These are phyloP conservation scores for Farysia itapuensis DNA, from an alignment of 1,284 basidiomycete genomes.

Conservation along the genomic window DNA sequence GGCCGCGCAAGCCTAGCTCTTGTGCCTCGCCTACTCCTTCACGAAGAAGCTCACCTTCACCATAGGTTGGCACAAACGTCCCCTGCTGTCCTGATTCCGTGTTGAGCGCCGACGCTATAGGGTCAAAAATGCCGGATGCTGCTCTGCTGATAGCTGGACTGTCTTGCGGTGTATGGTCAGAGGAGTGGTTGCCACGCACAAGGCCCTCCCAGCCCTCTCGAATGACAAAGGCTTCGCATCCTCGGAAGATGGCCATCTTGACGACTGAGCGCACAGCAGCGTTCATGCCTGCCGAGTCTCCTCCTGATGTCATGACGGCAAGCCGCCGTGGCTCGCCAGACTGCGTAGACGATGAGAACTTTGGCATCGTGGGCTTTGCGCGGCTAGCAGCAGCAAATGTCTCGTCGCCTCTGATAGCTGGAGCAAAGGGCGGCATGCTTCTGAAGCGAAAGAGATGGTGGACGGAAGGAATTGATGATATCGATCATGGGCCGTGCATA, in stretches of 20 bases:
- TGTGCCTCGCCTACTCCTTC: constrained; percentile 82
- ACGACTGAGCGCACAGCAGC: constrained; percentile 54
- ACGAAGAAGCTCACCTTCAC: constrained; percentile 82
- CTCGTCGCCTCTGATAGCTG: constrained; percentile 23
- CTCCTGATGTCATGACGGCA: constrained; percentile 91
- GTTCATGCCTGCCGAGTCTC: constrained; percentile 80
- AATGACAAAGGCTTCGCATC: constrained; percentile 61
- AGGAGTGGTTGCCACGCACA: constrained; percentile 64
- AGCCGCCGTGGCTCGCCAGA: constrained; percentile 59
- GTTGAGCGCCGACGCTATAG: constrained; percentile 8
- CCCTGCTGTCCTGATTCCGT: constrained; percentile 6
- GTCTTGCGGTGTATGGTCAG: constrained; percentile 24
- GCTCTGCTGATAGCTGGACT: constrained; percentile 33
- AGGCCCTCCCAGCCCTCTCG: constrained; percentile 98
- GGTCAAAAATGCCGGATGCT: constrained; percentile 25
- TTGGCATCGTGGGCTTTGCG: constrained; percentile 10
- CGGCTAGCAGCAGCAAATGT: constrained; percentile 8
- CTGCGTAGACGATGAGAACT: constrained; percentile 8
- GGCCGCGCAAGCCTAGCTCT: constrained; percentile 70
- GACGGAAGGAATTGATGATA: neutral
- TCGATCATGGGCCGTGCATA: neutral
- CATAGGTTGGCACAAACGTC: constrained; percentile 73
- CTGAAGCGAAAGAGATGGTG: too few relatives aligned
- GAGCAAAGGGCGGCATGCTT: constrained; percentile 28
- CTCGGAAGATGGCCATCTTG: constrained; percentile 66